phyloP scores from a whole-genome alignment of 2,329 filamentous ascomycete species.

The Epichloe elymi region DNA sequence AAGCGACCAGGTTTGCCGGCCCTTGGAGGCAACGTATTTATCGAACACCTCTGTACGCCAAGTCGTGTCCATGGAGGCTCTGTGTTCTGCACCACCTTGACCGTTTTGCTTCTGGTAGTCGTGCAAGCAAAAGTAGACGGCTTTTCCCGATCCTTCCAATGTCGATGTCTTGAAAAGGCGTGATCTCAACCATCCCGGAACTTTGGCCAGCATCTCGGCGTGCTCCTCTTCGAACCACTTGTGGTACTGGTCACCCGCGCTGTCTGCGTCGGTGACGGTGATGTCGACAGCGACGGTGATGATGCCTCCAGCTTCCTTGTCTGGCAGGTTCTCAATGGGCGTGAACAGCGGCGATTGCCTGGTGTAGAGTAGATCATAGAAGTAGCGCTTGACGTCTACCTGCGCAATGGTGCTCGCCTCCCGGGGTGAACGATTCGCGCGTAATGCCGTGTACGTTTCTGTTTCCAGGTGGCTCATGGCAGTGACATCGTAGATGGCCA shows the following conservation, averaged over 20 bases:
- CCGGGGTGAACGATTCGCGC: slow-evolving; percentile 40
- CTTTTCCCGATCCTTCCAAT: slow-evolving; percentile 40
- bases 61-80: slow-evolving; percentile 48
- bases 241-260: slow-evolving; percentile 38
- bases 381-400: slow-evolving; percentile 52
- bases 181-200: slow-evolving; percentile 68
- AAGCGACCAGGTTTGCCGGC: slow-evolving; percentile 51
- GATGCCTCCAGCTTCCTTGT: slow-evolving; percentile 44
- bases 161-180: slow-evolving; percentile 55
- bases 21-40: slow-evolving; percentile 43
- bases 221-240: slow-evolving; percentile 70
- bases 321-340: slow-evolving; percentile 45
- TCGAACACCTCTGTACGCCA: slow-evolving; percentile 46
- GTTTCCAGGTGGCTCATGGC: slow-evolving; percentile 59
- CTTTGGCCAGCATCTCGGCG: slow-evolving; percentile 53
- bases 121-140: slow-evolving; percentile 51
- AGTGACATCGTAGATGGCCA: slow-evolving; percentile 71
- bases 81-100: slow-evolving; percentile 49
- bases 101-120: slow-evolving; percentile 59
- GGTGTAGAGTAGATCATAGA: slow-evolving; percentile 54
- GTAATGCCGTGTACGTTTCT: slow-evolving; percentile 54
- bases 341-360: slow-evolving; percentile 42
- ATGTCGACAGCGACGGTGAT: slow-evolving; percentile 51
- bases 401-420: slow-evolving; percentile 41
- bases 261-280: slow-evolving; percentile 34